Evolutionary conservation across 1,139 yeast species (phyloP), one percentile per base, ranked within the genome.

Genomic region (Geotrichum armillariae): DNA sequence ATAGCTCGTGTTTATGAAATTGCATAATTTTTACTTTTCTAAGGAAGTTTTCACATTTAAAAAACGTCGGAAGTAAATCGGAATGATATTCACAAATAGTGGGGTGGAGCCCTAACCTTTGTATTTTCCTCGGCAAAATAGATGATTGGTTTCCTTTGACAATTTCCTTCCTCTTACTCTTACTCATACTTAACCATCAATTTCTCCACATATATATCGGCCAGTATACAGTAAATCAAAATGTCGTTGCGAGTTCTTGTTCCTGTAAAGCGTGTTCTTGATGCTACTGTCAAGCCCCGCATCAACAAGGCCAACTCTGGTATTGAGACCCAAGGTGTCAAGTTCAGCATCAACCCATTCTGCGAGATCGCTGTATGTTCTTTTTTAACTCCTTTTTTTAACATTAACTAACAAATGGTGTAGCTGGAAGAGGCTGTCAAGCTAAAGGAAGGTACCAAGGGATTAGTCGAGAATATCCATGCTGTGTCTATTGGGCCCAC

Each of bases 211-310:
- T 12, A 32, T 14, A 16, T 12, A 16, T 16, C 17, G 11, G 11
- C 29, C 11, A 34, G 20, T 11, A 34, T 21, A 22, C 29, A 17
- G 25, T 17, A n/a, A 14, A 8, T 18, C n/a, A 40, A 12, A 23
- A 53, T 59, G 56, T 54, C 65, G 45, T 74, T 88, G 58, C 80
- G 85, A 68, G 86, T 91, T 58, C 74, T 93, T 42, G 97, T 93
- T 7, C 99, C 99, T 16, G 93, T 93, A 43, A 93, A 93, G 72
- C 78, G 98, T 60, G 98, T 91, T 49, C 85, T 93, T 65, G 99
- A 93, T 70, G 86, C 86, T 56, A 96, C 96, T 23, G 79, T 91
- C 62, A 87, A 86, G 69, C 99, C 99, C 44, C 80, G 97, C 63
- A 86, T 93, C 69, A 91, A 90, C 74, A 83, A 88, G 69, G 75